Evolutionary conservation across 257 asterid species (phyloP).

Genomic region (Nicotiana tomentosiformis): DNA sequence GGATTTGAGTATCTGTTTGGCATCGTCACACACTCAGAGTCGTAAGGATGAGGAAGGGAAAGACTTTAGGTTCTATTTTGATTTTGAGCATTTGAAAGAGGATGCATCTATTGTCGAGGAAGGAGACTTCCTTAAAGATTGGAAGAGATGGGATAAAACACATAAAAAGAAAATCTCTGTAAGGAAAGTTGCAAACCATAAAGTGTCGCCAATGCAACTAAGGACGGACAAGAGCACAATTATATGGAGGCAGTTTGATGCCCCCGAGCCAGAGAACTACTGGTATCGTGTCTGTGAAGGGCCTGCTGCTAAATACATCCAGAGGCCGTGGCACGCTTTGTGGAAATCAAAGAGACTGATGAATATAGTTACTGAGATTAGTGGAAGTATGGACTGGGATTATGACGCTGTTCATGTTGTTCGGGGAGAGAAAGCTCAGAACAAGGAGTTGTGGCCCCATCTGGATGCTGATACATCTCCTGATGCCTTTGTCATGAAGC

Average conservation of each 20-base stretch:
- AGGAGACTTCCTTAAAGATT: conserved; percentile 54
- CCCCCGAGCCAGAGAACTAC: conserved; percentile 76
- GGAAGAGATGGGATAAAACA: conserved; percentile 71
- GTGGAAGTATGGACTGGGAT: conserved; percentile 98
- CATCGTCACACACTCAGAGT: conserved; percentile 62
- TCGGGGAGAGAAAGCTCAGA: conserved; percentile 72
- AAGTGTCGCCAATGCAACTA: conserved; percentile 66
- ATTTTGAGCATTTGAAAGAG: conserved; percentile 88
- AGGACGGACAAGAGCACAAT: conserved; percentile 66
- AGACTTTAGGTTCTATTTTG: conserved; percentile 82
- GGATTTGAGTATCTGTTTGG: conserved; percentile 78
- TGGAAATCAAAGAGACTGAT: conserved; percentile 89
- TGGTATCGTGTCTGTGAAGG: conserved; percentile 96
- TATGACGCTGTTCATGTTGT: conserved; percentile 87
- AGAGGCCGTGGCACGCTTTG: conserved; percentile 75
- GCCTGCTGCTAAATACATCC: conserved; percentile 56
- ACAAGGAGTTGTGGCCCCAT: conserved; percentile 73
- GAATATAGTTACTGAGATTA: conserved; percentile 81
- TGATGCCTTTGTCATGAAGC: conserved; percentile 56
- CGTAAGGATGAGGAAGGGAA: conserved; percentile 73
- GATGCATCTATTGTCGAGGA: conserved; percentile 62
- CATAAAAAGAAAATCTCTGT: conserved; percentile 46
- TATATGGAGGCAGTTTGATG: conserved; percentile 66
- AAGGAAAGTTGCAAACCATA: conserved; percentile 51
- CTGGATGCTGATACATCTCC: conserved; percentile 84